Evolutionary conservation across 2,329 filamentous ascomycete genomes (phyloP).

Genomic region (Neophaeococcomyces mojaviensis): DNA sequence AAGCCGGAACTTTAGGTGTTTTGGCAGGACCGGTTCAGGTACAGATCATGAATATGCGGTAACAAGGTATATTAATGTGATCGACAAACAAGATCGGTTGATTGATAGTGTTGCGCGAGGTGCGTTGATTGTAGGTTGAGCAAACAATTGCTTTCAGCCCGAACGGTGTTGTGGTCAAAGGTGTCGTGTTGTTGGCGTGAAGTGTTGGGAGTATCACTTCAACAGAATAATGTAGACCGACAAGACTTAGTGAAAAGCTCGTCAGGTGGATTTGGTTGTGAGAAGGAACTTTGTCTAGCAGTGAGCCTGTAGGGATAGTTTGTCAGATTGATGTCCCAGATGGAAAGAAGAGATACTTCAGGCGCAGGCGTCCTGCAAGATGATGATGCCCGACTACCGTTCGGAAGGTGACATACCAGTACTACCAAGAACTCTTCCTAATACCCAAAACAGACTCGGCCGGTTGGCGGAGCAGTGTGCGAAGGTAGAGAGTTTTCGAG

Average conservation of each 20-base stretch:
- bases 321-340: background rate
- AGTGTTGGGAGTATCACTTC: background rate
- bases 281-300: background rate
- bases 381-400: background rate
- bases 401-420: conserved; percentile 7
- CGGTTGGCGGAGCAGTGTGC: background rate
- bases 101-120: background rate
- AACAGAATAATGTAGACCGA: conserved; percentile 22
- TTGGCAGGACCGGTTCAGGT: background rate
- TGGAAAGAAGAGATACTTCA: background rate
- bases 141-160: background rate
- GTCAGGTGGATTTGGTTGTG: conserved; percentile 19
- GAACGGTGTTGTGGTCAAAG: background rate
- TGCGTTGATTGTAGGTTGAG: background rate
- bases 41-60: background rate
- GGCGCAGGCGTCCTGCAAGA: background rate
- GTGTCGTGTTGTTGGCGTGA: background rate
- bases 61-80: background rate
- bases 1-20: conserved; percentile 8
- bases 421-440: conserved; percentile 2
- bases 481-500: background rate
- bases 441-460: background rate
- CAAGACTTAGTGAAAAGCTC: conserved; percentile 49
- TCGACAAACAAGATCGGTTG: background rate
- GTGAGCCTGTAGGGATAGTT: background rate